Evolutionary conservation across 495 filamentous ascomycete species (phyloP).

Genomic region (Annulohypoxylon maeteangense): DNA sequence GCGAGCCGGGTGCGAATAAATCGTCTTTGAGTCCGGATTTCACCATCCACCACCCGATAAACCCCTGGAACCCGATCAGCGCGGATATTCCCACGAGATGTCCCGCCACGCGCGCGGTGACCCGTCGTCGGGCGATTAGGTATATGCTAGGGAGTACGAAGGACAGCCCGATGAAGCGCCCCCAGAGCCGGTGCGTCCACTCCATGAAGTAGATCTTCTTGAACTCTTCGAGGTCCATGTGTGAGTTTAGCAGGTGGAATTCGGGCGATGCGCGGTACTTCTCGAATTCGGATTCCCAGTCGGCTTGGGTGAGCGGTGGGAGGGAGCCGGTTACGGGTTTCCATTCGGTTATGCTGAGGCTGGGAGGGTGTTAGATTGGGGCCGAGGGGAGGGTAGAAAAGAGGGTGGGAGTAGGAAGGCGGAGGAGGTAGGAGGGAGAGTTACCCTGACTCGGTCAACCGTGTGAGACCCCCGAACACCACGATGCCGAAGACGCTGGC

Average conservation of each 20-base stretch:
- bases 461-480: conserved; percentile 90
- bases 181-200: conserved; percentile 96
- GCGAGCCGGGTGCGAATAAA: conserved; percentile 87
- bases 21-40: conserved; percentile 95
- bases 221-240: conserved; percentile 92
- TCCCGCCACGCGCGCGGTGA: conserved; percentile 78
- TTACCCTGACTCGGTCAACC: conserved; percentile 96
- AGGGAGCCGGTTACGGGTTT: conserved; percentile 92
- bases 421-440: no score
- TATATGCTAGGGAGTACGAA: conserved; percentile 89
- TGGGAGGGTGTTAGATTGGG: conserved; percentile 44
- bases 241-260: conserved; percentile 86
- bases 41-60: conserved; percentile 99
- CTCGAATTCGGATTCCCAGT: conserved; percentile 91
- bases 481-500: conserved; percentile 96
- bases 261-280: conserved; percentile 93
- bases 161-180: conserved; percentile 88
- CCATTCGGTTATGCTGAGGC: conserved; percentile 99
- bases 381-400: no score
- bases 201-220: conserved; percentile 99
- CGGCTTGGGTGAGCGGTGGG: conserved; percentile 77
- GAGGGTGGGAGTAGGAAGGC: no score
- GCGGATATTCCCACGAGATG: conserved; percentile 84
- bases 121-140: conserved; percentile 84
- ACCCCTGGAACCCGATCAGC: conserved; percentile 93